phyloP scores from a whole-genome alignment of 2,329 filamentous ascomycete species.

The Intubia oerlemansii region DNA sequence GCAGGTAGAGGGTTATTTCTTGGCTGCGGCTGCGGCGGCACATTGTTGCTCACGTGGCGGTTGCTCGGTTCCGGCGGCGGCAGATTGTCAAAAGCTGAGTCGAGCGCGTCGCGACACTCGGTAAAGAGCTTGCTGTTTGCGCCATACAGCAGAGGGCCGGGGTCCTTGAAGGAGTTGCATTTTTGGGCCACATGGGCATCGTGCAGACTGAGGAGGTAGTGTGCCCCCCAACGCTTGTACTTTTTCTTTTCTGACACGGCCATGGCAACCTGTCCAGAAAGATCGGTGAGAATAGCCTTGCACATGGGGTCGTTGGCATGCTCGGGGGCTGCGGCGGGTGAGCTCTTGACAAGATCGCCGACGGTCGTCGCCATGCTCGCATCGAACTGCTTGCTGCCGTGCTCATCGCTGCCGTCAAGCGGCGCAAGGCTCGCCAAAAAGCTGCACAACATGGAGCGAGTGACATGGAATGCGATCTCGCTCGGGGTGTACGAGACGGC shows the following conservation, averaged over 20 bases:
- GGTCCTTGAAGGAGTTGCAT: conserved; percentile 41
- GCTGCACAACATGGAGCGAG: conserved; percentile 25
- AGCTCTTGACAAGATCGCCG: neutral
- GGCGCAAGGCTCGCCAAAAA: conserved; percentile 25
- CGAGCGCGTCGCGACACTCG: conserved; percentile 24
- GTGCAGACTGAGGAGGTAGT: conserved; percentile 35
- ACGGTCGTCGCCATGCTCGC: conserved; percentile 4
- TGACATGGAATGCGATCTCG: conserved; percentile 28
- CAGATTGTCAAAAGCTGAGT: conserved; percentile 24
- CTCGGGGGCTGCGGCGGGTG: conserved; percentile 1
- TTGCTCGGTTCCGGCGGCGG: conserved; percentile 21
- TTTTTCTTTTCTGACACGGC: conserved; percentile 19
- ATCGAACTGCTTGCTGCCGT: conserved; percentile 7
- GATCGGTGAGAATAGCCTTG: conserved; percentile 25
- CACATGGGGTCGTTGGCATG: conserved; percentile 17
- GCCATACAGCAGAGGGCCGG: conserved; percentile 33
- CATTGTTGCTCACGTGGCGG: neutral
- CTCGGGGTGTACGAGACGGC: conserved; percentile 10
- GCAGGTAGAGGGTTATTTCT: too few species aligned
- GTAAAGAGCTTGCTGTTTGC: conserved; percentile 27
- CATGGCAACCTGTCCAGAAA: conserved; percentile 28
- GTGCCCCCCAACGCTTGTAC: conserved; percentile 30
- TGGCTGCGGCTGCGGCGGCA: conserved; percentile 2
- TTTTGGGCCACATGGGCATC: conserved; percentile 33
- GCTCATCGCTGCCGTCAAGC: conserved; percentile 17